Evolutionary conservation across 2,329 filamentous ascomycete species (phyloP), one percentile per base, ranked within the genome.

Genomic region (Alternaria sp.): DNA sequence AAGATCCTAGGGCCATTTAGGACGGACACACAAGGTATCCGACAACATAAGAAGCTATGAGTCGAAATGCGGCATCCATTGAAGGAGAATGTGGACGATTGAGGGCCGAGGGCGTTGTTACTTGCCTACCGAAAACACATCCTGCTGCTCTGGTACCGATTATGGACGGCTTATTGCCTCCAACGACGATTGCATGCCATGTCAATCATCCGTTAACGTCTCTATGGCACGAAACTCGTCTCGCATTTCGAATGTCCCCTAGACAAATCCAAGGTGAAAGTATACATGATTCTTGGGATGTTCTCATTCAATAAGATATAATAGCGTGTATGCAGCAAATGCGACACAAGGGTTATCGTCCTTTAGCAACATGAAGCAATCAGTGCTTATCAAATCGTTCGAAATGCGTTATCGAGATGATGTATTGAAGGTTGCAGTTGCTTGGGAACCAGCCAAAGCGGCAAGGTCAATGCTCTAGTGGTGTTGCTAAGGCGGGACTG

Each of bases 1-100:
- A 84, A 85, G 67, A 86, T 86, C 65, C 78, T 81, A 1, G 81
- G 74, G 6, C 85, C 85, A 3, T 83, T 87, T 51, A 66, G 78
- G 55, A 65, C 70, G 64, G 74, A 71, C 56, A 73, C 68, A 43
- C 71, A 67, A 67, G 67, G 6, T 78, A 79, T 45, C 52, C 65
- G 30, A 72, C 73, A 3, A 69, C 77, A 26, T 28, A 67, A 17
- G 69, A 77, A 55, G 70, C 67, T 40, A 66, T 61, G 9, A 65
- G 67, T 17, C 52, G 19, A 56, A 75, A 70, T 9, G 68, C 67
- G 19, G 56, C 67, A 1, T 69, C 77, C 15, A 62, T 62, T 19
- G 74, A 72, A 51, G 70, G 69, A 50, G 69, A 68, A 11, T 80
- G 77, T 55, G 32, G 54, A 21, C 12, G 26, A 13, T 56, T 58